phyloP scores from a whole-genome alignment of 1,284 basidiomycete species.

The Austropuccinia psidii region DNA sequence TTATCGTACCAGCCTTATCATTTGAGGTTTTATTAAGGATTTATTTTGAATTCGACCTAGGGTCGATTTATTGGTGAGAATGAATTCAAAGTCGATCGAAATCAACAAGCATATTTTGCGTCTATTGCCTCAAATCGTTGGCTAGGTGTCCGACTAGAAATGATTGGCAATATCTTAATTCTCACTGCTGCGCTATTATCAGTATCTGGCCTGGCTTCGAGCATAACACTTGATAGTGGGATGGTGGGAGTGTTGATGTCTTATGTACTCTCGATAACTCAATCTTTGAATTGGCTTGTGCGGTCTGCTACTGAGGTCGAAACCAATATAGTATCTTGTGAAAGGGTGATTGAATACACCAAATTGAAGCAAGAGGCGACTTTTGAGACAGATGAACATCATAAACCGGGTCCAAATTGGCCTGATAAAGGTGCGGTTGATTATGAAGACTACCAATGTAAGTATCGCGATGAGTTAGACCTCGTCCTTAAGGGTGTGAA shows the following conservation, averaged over 20 bases:
- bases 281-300: constrained; percentile 72
- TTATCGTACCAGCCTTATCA: neutral
- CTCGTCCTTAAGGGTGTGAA: constrained; percentile 67
- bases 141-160: constrained; percentile 68
- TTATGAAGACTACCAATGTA: constrained; percentile 61
- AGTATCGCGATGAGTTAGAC: constrained; percentile 73
- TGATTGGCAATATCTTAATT: constrained; percentile 74
- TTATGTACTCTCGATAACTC: constrained; percentile 64
- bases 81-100: constrained; percentile 70
- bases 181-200: constrained; percentile 64
- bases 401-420: constrained; percentile 58
- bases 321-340: constrained; percentile 76
- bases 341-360: constrained; percentile 58
- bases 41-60: constrained; percentile 53
- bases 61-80: constrained; percentile 67
- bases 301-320: constrained; percentile 82
- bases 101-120: constrained; percentile 63
- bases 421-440: constrained; percentile 67
- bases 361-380: constrained; percentile 70
- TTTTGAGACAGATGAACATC: constrained; percentile 56
- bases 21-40: neutral
- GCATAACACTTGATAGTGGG: constrained; percentile 69
- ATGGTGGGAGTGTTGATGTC: constrained; percentile 83
- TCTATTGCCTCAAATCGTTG: constrained; percentile 68
- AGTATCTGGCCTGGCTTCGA: constrained; percentile 57